These are phyloP conservation scores for Rhizomucor pusillus DNA, from an alignment of 371 early-diverging fungal genomes.

Conservation along the genomic window DNA sequence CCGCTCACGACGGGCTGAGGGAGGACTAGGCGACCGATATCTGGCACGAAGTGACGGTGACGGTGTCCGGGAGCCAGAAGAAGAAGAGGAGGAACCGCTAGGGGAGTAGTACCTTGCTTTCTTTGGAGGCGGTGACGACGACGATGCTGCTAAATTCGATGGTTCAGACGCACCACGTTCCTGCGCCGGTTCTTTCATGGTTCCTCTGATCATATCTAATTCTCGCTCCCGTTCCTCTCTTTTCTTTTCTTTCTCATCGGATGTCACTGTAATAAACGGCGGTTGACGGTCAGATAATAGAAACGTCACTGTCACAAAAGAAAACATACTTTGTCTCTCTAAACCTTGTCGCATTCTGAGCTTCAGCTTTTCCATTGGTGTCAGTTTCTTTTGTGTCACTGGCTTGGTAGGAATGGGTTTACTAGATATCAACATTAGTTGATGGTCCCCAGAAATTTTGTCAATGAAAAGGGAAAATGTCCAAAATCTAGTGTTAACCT, in stretches of 20 bases:
- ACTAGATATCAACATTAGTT: no score
- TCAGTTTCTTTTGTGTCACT: slow-evolving; percentile 27
- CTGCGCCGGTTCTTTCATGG: background rate
- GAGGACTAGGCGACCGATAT: slow-evolving; percentile 8
- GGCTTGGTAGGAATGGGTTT: background rate
- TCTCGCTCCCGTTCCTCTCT: slow-evolving; percentile 33
- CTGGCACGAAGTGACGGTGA: slow-evolving; percentile 8
- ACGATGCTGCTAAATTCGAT: background rate
- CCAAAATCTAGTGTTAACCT: no score
- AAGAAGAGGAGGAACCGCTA: slow-evolving; percentile 2
- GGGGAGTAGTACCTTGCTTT: slow-evolving; percentile 12
- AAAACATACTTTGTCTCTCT: slow-evolving; percentile 42
- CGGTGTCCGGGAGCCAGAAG: slow-evolving; percentile 14
- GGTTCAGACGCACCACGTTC: slow-evolving; percentile 17
- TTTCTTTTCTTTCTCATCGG: slow-evolving; percentile 25
- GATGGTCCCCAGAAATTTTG: no score
- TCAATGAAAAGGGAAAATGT: no score
- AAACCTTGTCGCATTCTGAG: slow-evolving; percentile 49
- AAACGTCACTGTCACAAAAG: background rate
- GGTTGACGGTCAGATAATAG: no score
- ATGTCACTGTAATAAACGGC: slow-evolving; percentile 21
- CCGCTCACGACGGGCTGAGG: slow-evolving; percentile 1
- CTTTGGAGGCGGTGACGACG: slow-evolving; percentile 1
- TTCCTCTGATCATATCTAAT: background rate
- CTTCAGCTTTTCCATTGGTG: slow-evolving; percentile 52